Base-by-base conservation (phyloP, 495 filamentous ascomycete genomes). In the Parathielavia hyrcaniae region DNA sequence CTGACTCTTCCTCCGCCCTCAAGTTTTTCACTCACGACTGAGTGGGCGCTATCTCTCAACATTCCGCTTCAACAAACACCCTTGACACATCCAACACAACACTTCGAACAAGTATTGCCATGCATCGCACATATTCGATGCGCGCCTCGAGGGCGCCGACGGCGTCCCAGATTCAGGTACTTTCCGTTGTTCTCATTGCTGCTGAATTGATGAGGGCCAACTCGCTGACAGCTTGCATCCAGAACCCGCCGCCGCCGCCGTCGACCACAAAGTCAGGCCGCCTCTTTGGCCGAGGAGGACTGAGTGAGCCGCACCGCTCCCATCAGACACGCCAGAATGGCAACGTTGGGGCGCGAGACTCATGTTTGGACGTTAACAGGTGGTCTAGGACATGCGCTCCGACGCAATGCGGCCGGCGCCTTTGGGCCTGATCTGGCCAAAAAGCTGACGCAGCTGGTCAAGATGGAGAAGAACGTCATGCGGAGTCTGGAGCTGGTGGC, bases 401-500 rank as follows among this genome's bases (percentile, higher is more conserved):
- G 93, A 67, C 88, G 88, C 72, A 88, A 87, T 54, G 80, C 91
- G 51, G 92, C 91, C 56, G 93, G 93, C 57, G 89, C 90, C 67
- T 97, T 95, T 72, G 95, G 93, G 57, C 95, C 93, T 56, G 93
- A 98, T 56, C 86, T 98, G 34, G 87, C 95, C 53, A 92, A 93
- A 80, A 98, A 98, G 83, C 84, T 98, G 55, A 86, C 91, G 26
- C 89, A 95, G 79, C 83, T 98, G 38, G 93, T 98, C 59, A 97
- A 98, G 80, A 97, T 98, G 95, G 93, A 98, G 78, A 98, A 98
- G 87, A 97, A 98, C 68, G 87, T 95, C 48, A 98, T 98, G 93
- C 88, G 93, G 67, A 96, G 91, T 70, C 85, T 98, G 82, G 93
- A 97, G 71, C 78, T 92, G 52, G 93, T 97, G 41, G 88, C 90